phyloP scores from a whole-genome alignment of 805 yeast genomes.

The Saturnispora sekii region DNA sequence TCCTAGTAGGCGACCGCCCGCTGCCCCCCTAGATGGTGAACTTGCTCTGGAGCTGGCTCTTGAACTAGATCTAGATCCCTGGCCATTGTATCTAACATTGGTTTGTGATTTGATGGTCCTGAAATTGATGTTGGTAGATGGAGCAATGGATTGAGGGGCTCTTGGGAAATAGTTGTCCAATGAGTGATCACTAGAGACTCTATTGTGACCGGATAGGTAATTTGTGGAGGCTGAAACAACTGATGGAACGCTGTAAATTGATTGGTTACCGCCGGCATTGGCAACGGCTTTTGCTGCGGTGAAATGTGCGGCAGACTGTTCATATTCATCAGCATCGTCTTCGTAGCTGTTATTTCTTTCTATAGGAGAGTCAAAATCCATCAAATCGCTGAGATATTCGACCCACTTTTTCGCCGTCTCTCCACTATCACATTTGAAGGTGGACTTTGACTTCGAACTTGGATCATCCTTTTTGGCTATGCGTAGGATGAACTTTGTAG shows the following conservation, averaged over 20 bases:
- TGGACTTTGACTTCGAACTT: constrained; percentile 20
- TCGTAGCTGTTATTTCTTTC: constrained; percentile 41
- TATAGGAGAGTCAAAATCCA: constrained; percentile 35
- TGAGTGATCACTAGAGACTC: constrained; percentile 6
- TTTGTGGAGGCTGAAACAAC: neutral
- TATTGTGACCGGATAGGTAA: neutral
- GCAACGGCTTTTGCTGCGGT: neutral
- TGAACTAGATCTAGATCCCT: constrained; percentile 9
- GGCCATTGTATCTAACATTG: neutral
- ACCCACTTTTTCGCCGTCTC: constrained; percentile 44
- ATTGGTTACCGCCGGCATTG: neutral
- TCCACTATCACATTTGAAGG: constrained; percentile 35
- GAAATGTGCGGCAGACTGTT: neutral
- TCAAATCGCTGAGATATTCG: constrained; percentile 43
- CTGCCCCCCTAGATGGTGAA: neutral
- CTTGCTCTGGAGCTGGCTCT: constrained; percentile 11
- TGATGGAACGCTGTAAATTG: constrained; percentile 5
- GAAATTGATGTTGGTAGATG: neutral
- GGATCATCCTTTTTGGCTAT: constrained; percentile 25
- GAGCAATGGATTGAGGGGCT: neutral
- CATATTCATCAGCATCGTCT: constrained; percentile 12
- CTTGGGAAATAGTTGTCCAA: constrained; percentile 5
- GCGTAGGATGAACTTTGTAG: constrained; percentile 30
- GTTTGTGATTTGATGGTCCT: constrained; percentile 3
- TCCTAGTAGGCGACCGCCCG: neutral